Percentiles rank a stretch among this genome's conserved stretches.
phyloP scores from a whole-genome alignment of 2,329 filamentous ascomycete species.

The Ceratocystis papillata region DNA sequence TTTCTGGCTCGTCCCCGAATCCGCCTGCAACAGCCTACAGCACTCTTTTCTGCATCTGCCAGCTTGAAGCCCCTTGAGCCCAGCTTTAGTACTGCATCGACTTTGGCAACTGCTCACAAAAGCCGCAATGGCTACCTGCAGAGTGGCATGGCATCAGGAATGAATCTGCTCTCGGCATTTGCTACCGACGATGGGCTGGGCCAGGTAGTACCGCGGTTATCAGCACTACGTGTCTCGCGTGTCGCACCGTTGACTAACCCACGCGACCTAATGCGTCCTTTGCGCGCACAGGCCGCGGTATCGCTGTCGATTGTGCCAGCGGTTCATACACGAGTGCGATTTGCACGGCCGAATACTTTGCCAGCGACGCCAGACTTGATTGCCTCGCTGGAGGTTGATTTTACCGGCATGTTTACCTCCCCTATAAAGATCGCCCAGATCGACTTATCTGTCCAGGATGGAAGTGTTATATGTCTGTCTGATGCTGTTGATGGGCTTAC shows the following conservation, averaged over 20 bases:
- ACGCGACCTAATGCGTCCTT: conserved; percentile 50
- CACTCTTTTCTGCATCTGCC: conserved; percentile 54
- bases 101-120: conserved; percentile 16
- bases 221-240: conserved; percentile 61
- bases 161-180: conserved; percentile 70
- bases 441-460: conserved; percentile 46
- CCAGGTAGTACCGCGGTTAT: conserved; percentile 55
- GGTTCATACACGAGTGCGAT: conserved; percentile 61
- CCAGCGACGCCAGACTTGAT: conserved; percentile 52
- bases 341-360: conserved; percentile 51
- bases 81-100: conserved; percentile 1
- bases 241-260: conserved; percentile 57
- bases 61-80: conserved; percentile 44
- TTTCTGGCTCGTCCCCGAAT: conserved; percentile 50
- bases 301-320: conserved; percentile 56
- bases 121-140: conserved; percentile 45
- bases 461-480: conserved; percentile 35
- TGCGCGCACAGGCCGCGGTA: conserved; percentile 53
- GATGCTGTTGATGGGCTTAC: conserved; percentile 36
- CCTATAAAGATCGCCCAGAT: conserved; percentile 53
- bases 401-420: conserved; percentile 58
- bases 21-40: conserved; percentile 53
- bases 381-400: conserved; percentile 62
- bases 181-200: conserved; percentile 52
- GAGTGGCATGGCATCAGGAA: conserved; percentile 55